Percentiles rank a stretch among this genome's conserved stretches.
These are phyloP conservation scores for Brasilioporus rufonigricans DNA, from an alignment of 768 basidiomycete genomes.

Conservation along the genomic window DNA sequence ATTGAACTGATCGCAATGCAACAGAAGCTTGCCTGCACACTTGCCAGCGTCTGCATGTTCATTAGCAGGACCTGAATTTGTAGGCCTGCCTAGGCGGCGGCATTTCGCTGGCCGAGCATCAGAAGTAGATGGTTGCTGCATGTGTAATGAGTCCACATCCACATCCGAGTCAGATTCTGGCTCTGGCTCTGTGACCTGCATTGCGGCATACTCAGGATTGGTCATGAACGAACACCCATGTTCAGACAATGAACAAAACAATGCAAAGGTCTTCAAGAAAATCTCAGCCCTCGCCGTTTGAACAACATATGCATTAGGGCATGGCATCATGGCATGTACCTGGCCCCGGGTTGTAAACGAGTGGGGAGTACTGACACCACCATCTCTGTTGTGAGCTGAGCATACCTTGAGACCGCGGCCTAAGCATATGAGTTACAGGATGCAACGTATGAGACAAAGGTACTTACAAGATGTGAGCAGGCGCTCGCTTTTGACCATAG, in stretches of 20 bases:
- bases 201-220: not conserved
- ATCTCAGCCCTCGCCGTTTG: not conserved
- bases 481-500: not conserved
- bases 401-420: not conserved
- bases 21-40: no score
- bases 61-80: no score
- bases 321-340: no score
- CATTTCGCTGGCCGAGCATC: not conserved
- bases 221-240: slow-evolving; percentile 1
- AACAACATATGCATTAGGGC: no score
- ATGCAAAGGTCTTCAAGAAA: slow-evolving; percentile 3
- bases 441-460: not conserved
- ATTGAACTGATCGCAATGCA: not conserved
- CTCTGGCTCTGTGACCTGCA: not conserved
- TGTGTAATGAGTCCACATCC: no score
- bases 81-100: no score
- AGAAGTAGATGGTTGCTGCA: no score
- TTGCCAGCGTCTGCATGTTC: no score
- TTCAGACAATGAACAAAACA: slow-evolving; percentile 1
- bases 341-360: not conserved
- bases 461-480: not conserved
- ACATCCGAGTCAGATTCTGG: not conserved
- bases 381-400: not conserved
- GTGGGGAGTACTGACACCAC: not conserved
- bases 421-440: not conserved